Conservation (phyloP, 1,284 basidiomycete genomes). For the Pterulicium gracile region DNA sequence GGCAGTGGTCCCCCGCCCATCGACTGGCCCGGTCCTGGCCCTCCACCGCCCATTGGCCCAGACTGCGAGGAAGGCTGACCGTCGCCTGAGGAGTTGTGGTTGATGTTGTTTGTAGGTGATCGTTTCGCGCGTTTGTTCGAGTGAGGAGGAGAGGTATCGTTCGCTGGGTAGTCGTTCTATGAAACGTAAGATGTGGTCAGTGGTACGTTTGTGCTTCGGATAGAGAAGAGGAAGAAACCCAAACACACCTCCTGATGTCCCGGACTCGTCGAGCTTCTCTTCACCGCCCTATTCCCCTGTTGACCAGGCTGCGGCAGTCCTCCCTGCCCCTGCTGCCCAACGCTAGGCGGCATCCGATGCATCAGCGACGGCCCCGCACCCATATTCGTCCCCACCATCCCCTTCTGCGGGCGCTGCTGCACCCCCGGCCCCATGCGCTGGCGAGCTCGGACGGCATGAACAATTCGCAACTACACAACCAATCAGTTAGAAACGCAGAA, state of each 20-base stretch:
- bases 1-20: no score
- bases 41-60: not conserved
- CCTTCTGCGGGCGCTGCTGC: not conserved
- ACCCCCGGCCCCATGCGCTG: not conserved
- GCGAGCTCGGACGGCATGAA: not conserved
- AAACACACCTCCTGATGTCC: not conserved
- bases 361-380: no score
- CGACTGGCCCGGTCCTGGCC: no score
- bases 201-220: not conserved
- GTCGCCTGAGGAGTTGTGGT: not conserved
- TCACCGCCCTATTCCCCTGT: not conserved
- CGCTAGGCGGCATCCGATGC: no score
- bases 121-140: not conserved
- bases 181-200: not conserved
- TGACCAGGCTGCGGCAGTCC: not conserved
- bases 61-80: not conserved
- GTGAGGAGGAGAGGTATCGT: conserved; percentile 6
- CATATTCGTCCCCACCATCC: not conserved
- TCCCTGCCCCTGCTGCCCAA: not conserved
- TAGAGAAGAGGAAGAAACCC: not conserved
- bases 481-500: not conserved
- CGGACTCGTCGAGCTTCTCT: not conserved
- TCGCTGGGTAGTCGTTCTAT: not conserved
- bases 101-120: not conserved
- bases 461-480: no score